phyloP scores from a whole-genome alignment of 2,329 filamentous ascomycete species.

The Cladobotryum protrusum region DNA sequence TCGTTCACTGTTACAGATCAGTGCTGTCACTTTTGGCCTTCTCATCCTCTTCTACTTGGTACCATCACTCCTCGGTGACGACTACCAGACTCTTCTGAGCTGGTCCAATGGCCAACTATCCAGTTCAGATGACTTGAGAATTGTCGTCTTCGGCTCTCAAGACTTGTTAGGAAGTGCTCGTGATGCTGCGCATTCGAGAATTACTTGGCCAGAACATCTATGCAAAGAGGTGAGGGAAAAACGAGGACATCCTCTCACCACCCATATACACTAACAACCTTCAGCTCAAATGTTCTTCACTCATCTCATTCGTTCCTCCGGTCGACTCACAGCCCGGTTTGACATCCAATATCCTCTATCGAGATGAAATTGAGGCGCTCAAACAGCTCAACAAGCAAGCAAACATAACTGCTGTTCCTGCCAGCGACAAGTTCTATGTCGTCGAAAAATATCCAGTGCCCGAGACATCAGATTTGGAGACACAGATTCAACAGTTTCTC shows the following conservation, averaged over 20 bases:
- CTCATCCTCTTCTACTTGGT: slow-evolving; percentile 24
- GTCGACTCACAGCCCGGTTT: slow-evolving; percentile 39
- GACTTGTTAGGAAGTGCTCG: slow-evolving; percentile 40
- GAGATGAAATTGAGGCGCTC: slow-evolving; percentile 31
- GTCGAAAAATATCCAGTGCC: slow-evolving; percentile 37
- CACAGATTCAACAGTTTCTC: slow-evolving; percentile 43
- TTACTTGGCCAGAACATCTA: slow-evolving; percentile 42
- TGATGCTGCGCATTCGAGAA: slow-evolving; percentile 18
- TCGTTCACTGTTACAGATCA: slow-evolving; percentile 24
- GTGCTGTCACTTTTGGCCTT: slow-evolving; percentile 20
- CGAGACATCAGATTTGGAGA: slow-evolving; percentile 35
- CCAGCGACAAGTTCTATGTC: slow-evolving; percentile 39
- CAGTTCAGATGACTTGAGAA: slow-evolving; percentile 33
- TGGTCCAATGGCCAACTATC: slow-evolving; percentile 17
- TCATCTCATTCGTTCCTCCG: slow-evolving; percentile 41
- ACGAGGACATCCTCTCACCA: not conserved
- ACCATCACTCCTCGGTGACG: slow-evolving; percentile 14
- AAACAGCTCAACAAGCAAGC: slow-evolving; percentile 27
- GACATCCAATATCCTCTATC: slow-evolving; percentile 51
- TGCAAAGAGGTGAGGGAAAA: slow-evolving; percentile 39
- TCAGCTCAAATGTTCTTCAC: slow-evolving; percentile 40
- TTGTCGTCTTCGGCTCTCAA: slow-evolving; percentile 46
- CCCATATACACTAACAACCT: not conserved
- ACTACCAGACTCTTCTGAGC: slow-evolving; percentile 20
- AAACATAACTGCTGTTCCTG: slow-evolving; percentile 27